Base-by-base conservation (phyloP, 192 early-diverging fungal species). In the Coemansia sp. region DNA sequence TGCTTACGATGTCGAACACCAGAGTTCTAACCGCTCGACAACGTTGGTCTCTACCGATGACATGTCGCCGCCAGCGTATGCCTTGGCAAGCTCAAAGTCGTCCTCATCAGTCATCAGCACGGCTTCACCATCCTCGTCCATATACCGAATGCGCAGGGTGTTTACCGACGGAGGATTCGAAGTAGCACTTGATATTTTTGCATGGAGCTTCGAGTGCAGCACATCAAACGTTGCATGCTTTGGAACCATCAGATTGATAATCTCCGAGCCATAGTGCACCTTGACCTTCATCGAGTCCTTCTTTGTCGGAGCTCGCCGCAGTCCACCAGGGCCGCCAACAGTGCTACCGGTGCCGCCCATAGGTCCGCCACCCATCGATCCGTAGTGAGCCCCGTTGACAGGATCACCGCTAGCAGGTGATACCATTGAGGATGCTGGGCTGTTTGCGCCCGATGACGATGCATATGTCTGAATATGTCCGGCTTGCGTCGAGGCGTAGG, bases 21-120 rank as follows among this genome's bases (percentile, higher is more conserved):
- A 87, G 9, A 87, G 73, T 51, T 85, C 84, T 17, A 85, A 44
- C 41, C 82, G 73, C 49, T 84, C 83, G 3, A 84, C 75, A 23
- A 69, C 49, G 27, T 82, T 78, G 39, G 77, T 71, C 57, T 72
- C 55, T 9, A 60, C 71, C 6, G 62, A 50, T 5, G 62, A 74
- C 70, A 82, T 83, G 15, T 85, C 80, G 9, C 78, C 71, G 27
- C 77, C 69, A 46, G 76, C 73, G 38, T 79, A 78, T 14, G 78
- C 81, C 59, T 82, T 83, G 39, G 86, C 86, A 67, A 93, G 83
- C 49, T 89, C 81, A 63, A 89, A 85, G 71, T 96, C 94, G 38
- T 95, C 94, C 27, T 96, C 86, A 68, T 95, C 93, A 23, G 87
- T 87, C 85, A 96, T 90, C 39, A 87, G 69, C n/a, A 94, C 84